Evolutionary conservation across 768 basidiomycete genomes (phyloP).

Genomic region (Cubamyces sp.): DNA sequence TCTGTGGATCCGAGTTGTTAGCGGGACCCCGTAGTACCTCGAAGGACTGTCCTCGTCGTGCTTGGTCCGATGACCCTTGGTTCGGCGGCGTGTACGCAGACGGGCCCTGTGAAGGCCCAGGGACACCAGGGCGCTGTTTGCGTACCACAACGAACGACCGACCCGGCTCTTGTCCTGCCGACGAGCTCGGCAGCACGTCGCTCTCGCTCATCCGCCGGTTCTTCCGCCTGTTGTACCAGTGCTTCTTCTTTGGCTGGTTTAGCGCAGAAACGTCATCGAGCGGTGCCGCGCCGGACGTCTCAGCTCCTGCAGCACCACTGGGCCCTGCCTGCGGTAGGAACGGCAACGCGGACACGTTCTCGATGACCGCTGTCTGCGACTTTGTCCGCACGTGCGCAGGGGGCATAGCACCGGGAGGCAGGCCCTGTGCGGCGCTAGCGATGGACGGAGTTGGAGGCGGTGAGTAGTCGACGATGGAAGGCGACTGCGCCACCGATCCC

Average conservation of each 20-base stretch:
- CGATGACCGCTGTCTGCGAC: constrained; percentile 87
- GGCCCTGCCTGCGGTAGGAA: neutral
- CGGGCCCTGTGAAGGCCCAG: constrained; percentile 11
- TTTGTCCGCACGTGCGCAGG: constrained; percentile 72
- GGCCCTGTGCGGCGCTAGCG: constrained; percentile 45
- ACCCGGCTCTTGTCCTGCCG: constrained; percentile 26
- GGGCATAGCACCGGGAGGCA: constrained; percentile 68
- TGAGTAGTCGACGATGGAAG: constrained; percentile 40
- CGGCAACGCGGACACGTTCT: constrained; percentile 37
- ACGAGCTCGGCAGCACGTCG: constrained; percentile 31
- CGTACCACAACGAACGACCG: constrained; percentile 42
- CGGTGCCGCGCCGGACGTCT: neutral
- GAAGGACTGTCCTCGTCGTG: constrained; percentile 30
- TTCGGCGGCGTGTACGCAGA: constrained; percentile 8
- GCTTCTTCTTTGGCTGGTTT: constrained; percentile 61
- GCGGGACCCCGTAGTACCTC: constrained; percentile 33
- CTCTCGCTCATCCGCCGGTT: constrained; percentile 65
- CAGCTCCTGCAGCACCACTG: neutral
- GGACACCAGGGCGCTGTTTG: constrained; percentile 29
- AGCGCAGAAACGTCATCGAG: constrained; percentile 39
- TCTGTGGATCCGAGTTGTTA: constrained; percentile 28
- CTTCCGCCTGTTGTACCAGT: constrained; percentile 70
- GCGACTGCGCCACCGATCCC: constrained; percentile 23
- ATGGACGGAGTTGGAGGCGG: constrained; percentile 56
- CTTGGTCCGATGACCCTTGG: constrained; percentile 20